A percentile compares a stretch with the other conserved stretches of the same genome.
Evolutionary conservation across 2,329 filamentous ascomycete genomes (phyloP).

Genomic region (Fusarium sp.): DNA sequence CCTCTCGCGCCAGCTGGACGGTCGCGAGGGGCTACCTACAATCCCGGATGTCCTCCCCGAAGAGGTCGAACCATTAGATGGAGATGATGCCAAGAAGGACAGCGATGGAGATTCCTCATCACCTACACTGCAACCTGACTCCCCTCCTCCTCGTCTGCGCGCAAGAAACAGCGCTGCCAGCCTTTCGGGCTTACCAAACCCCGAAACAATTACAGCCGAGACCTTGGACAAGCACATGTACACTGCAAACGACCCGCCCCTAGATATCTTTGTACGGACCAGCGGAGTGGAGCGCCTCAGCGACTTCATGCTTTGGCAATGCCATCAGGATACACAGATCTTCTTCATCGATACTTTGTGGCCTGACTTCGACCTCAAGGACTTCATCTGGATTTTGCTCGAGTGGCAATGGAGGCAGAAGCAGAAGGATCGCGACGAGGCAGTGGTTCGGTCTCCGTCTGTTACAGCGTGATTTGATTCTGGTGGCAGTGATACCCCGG

Average conservation of each 20-base stretch:
- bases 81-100: slow-evolving; percentile 51
- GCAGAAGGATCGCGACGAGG: slow-evolving; percentile 62
- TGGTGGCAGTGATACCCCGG: slow-evolving; percentile 35
- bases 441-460: slow-evolving; percentile 47
- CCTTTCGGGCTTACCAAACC: slow-evolving; percentile 67
- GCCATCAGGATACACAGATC: slow-evolving; percentile 89
- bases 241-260: slow-evolving; percentile 83
- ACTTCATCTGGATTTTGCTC: slow-evolving; percentile 89
- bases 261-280: slow-evolving; percentile 91
- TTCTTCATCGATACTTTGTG: slow-evolving; percentile 92
- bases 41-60: slow-evolving; percentile 61
- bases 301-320: slow-evolving; percentile 99
- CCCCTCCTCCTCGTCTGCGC: slow-evolving; percentile 54
- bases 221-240: slow-evolving; percentile 89
- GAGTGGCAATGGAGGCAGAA: slow-evolving; percentile 83
- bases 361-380: slow-evolving; percentile 95
- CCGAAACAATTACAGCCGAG: slow-evolving; percentile 85
- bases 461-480: slow-evolving; percentile 39
- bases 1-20: slow-evolving; percentile 69
- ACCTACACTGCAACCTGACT: slow-evolving; percentile 66
- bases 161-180: slow-evolving; percentile 46
- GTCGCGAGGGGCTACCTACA: slow-evolving; percentile 56
- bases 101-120: slow-evolving; percentile 68
- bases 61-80: slow-evolving; percentile 52
- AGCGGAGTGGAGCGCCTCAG: slow-evolving; percentile 92